phyloP scores from a whole-genome alignment of 805 yeast genomes.

The Brettanomyces anomalus region DNA sequence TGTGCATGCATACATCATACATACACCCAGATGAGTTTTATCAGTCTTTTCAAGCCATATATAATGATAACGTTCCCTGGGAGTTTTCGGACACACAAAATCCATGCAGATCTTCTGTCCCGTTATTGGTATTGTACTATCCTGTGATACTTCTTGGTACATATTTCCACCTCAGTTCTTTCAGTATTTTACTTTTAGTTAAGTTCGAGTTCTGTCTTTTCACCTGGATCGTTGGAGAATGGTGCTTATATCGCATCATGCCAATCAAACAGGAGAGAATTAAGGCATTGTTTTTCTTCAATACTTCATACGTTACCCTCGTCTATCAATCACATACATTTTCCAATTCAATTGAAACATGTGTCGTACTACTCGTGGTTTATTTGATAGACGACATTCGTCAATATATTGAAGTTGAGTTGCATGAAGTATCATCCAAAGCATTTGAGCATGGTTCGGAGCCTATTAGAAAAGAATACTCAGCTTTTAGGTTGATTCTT shows the following conservation, averaged over 20 bases:
- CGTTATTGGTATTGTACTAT: conserved; percentile 60
- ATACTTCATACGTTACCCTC: conserved; percentile 61
- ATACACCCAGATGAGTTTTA: conserved; percentile 98
- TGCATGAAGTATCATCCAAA: too few relatives aligned
- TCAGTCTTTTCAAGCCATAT: conserved; percentile 75
- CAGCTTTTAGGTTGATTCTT: conserved; percentile 13
- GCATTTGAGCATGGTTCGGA: too few relatives aligned
- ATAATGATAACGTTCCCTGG: conserved; percentile 63
- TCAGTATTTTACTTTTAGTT: conserved; percentile 41
- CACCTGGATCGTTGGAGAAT: conserved; percentile 26
- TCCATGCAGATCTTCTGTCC: conserved; percentile 67
- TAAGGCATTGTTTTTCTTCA: conserved; percentile 38
- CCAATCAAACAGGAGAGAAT: conserved; percentile 26
- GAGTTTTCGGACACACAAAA: conserved; percentile 46
- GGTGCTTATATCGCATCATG: conserved; percentile 22
- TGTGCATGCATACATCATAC: conserved; percentile 68
- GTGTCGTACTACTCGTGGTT: conserved; percentile 40
- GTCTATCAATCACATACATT: conserved; percentile 80
- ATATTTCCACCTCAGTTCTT: conserved; percentile 30
- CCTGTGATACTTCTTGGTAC: conserved; percentile 43
- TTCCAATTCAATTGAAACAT: conserved; percentile 78
- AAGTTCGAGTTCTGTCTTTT: conserved; percentile 36
- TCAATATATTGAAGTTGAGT: conserved; percentile 8
- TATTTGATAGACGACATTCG: conserved; percentile 35
- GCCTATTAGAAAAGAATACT: neutral